Conservation (phyloP, 441 rosid species). For the Populus hybrid region DNA sequence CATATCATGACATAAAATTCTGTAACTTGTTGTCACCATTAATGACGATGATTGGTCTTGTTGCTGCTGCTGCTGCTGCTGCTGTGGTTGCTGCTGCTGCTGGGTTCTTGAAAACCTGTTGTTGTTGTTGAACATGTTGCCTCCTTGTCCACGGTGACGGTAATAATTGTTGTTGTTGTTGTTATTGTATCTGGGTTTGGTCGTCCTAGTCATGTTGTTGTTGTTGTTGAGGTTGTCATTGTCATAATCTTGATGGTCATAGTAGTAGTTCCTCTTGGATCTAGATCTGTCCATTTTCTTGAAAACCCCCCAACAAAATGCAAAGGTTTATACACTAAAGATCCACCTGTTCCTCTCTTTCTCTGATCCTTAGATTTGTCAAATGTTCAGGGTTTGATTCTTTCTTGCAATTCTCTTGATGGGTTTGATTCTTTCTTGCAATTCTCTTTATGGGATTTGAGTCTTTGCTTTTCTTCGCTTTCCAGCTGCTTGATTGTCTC, state of each 20-base stretch:
- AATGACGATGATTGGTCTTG: slow-evolving; percentile 40
- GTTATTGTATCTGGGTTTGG: slow-evolving; percentile 72
- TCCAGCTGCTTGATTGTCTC: background rate
- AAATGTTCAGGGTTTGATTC: background rate
- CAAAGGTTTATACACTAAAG: background rate
- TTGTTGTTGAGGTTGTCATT: slow-evolving; percentile 35
- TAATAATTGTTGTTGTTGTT: slow-evolving; percentile 28
- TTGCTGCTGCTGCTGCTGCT: slow-evolving; percentile 3
- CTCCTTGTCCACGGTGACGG: slow-evolving; percentile 43
- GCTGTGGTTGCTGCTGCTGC: background rate
- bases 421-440: background rate
- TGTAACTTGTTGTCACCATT: slow-evolving; percentile 80
- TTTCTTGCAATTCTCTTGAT: background rate
- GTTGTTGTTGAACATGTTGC: slow-evolving; percentile 20
- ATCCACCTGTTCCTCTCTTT: background rate
- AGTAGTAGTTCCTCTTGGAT: slow-evolving; percentile 89
- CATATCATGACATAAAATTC: slow-evolving; percentile 84
- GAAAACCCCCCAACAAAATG: background rate
- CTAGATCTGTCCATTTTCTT: slow-evolving; percentile 78
- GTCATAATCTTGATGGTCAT: slow-evolving; percentile 80
- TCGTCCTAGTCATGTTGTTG: slow-evolving; percentile 24
- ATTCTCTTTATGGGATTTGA: background rate
- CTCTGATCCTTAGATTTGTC: background rate
- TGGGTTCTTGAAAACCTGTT: background rate
- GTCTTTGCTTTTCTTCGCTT: background rate